Conservation (phyloP, 2,329 filamentous ascomycete genomes). For the Colletotrichum liriopes region DNA sequence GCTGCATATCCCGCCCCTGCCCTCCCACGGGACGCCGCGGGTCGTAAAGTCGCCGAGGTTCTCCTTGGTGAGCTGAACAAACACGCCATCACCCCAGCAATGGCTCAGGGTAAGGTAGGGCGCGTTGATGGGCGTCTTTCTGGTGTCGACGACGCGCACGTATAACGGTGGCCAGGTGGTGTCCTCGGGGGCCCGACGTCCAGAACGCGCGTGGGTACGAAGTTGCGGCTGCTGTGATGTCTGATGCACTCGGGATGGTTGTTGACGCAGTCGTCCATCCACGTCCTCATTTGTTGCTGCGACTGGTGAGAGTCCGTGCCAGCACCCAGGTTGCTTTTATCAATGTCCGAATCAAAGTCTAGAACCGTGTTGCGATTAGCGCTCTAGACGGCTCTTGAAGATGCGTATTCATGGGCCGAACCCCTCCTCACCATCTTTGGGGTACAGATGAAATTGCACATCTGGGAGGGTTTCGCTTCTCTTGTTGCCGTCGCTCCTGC, state of each 20-base stretch:
- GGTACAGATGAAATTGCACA: constrained; percentile 14
- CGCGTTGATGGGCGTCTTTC: not conserved
- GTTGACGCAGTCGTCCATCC: constrained; percentile 29
- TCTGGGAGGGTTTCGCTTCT: constrained; percentile 23
- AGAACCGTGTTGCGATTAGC: not conserved
- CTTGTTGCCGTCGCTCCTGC: not conserved
- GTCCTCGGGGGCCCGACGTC: constrained; percentile 30
- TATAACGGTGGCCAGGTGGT: not conserved
- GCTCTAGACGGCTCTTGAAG: not conserved
- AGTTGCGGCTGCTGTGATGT: constrained; percentile 14
- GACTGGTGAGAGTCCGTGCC: constrained; percentile 2
- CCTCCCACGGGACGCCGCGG: constrained; percentile 23
- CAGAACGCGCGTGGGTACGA: constrained; percentile 37
- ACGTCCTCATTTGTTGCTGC: constrained; percentile 24
- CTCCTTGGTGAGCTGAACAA: constrained; percentile 24
- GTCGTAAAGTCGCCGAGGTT: constrained; percentile 15
- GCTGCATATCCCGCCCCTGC: not conserved
- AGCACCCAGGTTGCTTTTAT: not conserved
- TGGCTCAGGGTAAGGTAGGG: constrained; percentile 45
- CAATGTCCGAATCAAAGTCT: not conserved
- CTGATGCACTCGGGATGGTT: constrained; percentile 34
- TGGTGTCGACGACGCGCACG: constrained; percentile 23
- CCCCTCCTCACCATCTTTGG: constrained; percentile 1
- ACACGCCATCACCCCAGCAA: constrained; percentile 42
- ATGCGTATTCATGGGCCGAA: no score